Conservation (phyloP, 2,329 filamentous ascomycete species). For the Claviceps monticola region DNA sequence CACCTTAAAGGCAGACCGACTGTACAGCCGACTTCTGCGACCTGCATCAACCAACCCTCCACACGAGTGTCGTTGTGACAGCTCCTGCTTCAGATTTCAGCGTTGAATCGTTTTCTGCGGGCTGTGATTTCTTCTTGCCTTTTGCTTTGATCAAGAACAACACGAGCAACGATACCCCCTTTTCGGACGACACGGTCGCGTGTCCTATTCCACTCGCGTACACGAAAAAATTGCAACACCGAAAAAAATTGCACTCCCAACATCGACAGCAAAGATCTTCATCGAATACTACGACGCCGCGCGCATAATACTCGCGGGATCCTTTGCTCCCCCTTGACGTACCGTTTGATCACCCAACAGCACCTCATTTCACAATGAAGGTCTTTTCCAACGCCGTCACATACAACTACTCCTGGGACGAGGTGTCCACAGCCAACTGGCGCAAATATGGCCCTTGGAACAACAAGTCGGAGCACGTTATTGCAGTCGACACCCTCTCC, state of each 20-base stretch:
- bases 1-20: background rate
- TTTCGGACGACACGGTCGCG: background rate
- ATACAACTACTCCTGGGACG: conserved; percentile 97
- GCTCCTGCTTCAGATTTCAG: background rate
- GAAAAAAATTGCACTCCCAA: background rate
- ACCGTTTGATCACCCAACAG: conserved; percentile 9
- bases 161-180: background rate
- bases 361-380: conserved; percentile 50
- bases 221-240: background rate
- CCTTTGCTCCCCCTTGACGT: background rate
- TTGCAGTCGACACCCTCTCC: conserved; percentile 84
- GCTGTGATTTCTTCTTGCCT: background rate
- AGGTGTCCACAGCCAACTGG: conserved; percentile 96
- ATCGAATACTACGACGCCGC: too few species aligned
- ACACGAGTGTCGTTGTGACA: background rate
- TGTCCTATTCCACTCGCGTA: background rate
- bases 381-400: conserved; percentile 83
- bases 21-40: too few species aligned
- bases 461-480: conserved; percentile 92
- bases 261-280: background rate
- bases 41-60: background rate
- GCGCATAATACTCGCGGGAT: too few species aligned
- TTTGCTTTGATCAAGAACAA: background rate
- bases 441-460: conserved; percentile 98
- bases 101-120: background rate